These are phyloP conservation scores for Hypoxylon cercidicola DNA, from an alignment of 495 filamentous ascomycete genomes.

Conservation along the genomic window DNA sequence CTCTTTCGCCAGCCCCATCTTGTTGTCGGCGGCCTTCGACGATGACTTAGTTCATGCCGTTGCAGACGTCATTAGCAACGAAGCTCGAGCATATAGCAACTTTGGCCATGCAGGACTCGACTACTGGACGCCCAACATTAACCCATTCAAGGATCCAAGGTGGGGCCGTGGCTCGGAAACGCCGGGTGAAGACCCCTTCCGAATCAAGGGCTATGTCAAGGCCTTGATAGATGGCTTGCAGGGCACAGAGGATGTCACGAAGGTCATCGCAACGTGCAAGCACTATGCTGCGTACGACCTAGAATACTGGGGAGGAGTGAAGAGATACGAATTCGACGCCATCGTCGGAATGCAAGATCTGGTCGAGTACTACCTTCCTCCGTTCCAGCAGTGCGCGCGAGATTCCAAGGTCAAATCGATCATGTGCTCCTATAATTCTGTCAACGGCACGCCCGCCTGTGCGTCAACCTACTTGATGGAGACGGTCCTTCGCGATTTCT, in stretches of 20 bases:
- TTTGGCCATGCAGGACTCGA: constrained; percentile 66
- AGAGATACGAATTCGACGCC: constrained; percentile 53
- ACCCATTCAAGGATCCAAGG: constrained; percentile 65
- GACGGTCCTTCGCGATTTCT: constrained; percentile 57
- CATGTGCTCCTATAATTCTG: constrained; percentile 60
- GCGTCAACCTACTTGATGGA: constrained; percentile 54
- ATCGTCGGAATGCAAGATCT: constrained; percentile 55
- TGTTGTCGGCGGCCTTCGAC: constrained; percentile 58
- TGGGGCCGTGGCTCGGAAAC: constrained; percentile 56
- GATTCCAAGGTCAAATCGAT: constrained; percentile 57
- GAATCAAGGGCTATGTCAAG: constrained; percentile 65
- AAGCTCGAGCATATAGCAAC: constrained; percentile 76
- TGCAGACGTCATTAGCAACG: constrained; percentile 62
- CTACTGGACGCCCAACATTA: constrained; percentile 76
- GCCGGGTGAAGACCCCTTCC: constrained; percentile 65
- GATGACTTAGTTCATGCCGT: constrained; percentile 57
- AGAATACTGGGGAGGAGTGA: constrained; percentile 57
- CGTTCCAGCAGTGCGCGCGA: constrained; percentile 57
- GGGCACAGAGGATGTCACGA: constrained; percentile 53
- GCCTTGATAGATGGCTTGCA: constrained; percentile 70
- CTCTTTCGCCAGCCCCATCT: constrained; percentile 59
- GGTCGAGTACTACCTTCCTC: constrained; percentile 59
- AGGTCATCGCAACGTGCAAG: constrained; percentile 72
- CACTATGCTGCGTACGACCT: constrained; percentile 75
- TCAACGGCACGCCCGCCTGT: constrained; percentile 58